Conservation (phyloP, 495 filamentous ascomycete species). For the Letharia lupina region DNA sequence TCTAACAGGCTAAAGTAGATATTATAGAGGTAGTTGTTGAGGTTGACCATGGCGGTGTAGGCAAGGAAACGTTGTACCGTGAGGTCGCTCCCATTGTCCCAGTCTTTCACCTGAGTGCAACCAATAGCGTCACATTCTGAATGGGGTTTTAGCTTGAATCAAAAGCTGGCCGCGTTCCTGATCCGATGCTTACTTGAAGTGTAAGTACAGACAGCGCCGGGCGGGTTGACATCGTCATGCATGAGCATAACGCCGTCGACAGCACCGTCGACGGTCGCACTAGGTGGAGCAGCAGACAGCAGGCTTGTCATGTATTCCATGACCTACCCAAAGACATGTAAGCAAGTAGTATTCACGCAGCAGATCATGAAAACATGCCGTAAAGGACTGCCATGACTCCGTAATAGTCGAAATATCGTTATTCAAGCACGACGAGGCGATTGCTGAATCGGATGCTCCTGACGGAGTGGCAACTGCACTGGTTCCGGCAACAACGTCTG, state of each 20-base stretch:
- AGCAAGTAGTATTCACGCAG: background rate
- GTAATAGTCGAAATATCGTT: background rate
- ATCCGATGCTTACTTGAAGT: background rate
- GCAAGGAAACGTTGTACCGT: constrained; percentile 9
- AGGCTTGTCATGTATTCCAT: background rate
- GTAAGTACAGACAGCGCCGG: constrained; percentile 1
- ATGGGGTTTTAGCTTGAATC: too few species aligned
- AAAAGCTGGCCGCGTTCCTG: too few species aligned
- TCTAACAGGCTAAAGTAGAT: background rate
- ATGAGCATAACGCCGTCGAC: background rate
- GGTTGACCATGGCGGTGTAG: constrained; percentile 6
- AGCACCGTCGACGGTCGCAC: background rate
- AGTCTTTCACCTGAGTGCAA: constrained; percentile 5
- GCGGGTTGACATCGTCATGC: background rate
- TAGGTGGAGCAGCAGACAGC: background rate
- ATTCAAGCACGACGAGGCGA: background rate
- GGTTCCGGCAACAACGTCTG: too few species aligned
- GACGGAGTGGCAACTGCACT: background rate
- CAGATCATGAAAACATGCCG: background rate
- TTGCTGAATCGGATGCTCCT: background rate
- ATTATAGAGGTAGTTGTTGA: constrained; percentile 6
- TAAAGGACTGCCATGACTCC: too few species aligned
- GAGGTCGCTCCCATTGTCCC: constrained; percentile 1
- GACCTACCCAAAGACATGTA: background rate
- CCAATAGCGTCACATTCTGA: constrained; percentile 1